These are phyloP conservation scores for Clavispora vitiphila DNA, from an alignment of 805 yeast species.

Conservation along the genomic window DNA sequence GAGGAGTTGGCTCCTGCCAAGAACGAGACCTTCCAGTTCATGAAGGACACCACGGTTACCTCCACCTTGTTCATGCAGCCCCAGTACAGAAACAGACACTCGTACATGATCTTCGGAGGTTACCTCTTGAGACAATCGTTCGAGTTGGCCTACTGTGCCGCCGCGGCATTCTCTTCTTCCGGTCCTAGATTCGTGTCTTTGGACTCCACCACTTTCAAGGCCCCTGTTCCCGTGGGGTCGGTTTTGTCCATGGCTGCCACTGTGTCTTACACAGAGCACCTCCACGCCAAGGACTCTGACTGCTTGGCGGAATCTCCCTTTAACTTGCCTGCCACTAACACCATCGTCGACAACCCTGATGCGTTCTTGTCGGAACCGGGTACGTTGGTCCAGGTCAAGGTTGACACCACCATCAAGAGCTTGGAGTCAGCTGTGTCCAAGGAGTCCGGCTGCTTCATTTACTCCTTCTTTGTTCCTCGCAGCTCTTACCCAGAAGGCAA, in stretches of 20 bases:
- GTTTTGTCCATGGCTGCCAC: constrained; percentile 78
- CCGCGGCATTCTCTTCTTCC: constrained; percentile 81
- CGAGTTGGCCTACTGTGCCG: constrained; percentile 89
- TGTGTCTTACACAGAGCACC: constrained; percentile 81
- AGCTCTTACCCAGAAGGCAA: constrained; percentile 35
- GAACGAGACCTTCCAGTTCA: constrained; percentile 45
- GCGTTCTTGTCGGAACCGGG: constrained; percentile 75
- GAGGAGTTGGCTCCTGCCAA: constrained; percentile 9
- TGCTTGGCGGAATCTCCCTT: constrained; percentile 32
- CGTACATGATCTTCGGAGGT: constrained; percentile 94
- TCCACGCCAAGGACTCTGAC: constrained; percentile 33
- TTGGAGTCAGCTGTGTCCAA: constrained; percentile 56
- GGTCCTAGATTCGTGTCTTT: constrained; percentile 85
- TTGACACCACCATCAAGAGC: constrained; percentile 71
- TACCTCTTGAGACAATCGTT: constrained; percentile 87
- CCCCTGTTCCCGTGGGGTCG: constrained; percentile 95
- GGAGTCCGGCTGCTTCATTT: constrained; percentile 83
- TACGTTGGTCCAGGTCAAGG: constrained; percentile 83
- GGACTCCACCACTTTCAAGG: constrained; percentile 86
- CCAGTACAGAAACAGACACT: constrained; percentile 90
- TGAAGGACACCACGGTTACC: constrained; percentile 66
- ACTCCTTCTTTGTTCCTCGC: constrained; percentile 80
- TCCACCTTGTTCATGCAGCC: constrained; percentile 94
- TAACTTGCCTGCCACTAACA: constrained; percentile 55
- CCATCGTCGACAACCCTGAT: constrained; percentile 42